phyloP scores from a whole-genome alignment of 768 basidiomycete genomes.

The Lactarius sanguifluus region DNA sequence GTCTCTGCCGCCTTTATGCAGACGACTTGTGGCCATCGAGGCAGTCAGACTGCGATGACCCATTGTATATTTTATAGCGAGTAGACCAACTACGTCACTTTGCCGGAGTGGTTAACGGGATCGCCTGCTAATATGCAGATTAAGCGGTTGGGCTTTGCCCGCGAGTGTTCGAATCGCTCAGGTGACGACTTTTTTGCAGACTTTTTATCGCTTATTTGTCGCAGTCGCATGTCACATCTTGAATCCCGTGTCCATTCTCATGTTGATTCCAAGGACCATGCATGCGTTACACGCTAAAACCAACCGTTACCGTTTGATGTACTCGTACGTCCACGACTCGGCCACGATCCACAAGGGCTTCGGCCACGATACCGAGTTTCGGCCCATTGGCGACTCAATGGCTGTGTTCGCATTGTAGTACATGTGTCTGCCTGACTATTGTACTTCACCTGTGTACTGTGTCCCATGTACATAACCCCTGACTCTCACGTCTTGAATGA shows the following conservation, averaged over 20 bases:
- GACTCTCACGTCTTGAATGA: too few species aligned
- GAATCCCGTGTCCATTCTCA: too few species aligned
- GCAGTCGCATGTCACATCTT: not conserved
- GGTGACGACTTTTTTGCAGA: slow-evolving; percentile 32
- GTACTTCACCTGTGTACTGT: too few species aligned
- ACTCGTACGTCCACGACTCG: too few species aligned
- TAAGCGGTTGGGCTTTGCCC: slow-evolving; percentile 38
- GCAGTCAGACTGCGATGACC: not conserved
- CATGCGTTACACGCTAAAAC: too few species aligned
- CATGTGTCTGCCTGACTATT: too few species aligned
- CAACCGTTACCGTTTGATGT: too few species aligned
- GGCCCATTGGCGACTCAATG: too few species aligned
- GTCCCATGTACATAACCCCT: too few species aligned
- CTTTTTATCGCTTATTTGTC: not conserved
- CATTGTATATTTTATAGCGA: slow-evolving; percentile 1
- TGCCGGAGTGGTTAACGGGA: slow-evolving; percentile 91
- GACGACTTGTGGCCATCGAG: not conserved
- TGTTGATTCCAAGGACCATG: not conserved
- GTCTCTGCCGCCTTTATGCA: not conserved
- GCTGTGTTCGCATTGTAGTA: too few species aligned
- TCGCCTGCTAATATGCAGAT: slow-evolving; percentile 41
- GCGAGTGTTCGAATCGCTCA: slow-evolving; percentile 39
- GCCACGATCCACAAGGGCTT: too few species aligned
- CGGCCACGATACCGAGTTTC: too few species aligned
- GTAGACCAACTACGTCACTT: slow-evolving; percentile 51